A percentile compares a stretch with the other conserved stretches of the same genome.
Evolutionary conservation across 2,329 filamentous ascomycete species (phyloP).

Genomic region (Penicillium sp.): DNA sequence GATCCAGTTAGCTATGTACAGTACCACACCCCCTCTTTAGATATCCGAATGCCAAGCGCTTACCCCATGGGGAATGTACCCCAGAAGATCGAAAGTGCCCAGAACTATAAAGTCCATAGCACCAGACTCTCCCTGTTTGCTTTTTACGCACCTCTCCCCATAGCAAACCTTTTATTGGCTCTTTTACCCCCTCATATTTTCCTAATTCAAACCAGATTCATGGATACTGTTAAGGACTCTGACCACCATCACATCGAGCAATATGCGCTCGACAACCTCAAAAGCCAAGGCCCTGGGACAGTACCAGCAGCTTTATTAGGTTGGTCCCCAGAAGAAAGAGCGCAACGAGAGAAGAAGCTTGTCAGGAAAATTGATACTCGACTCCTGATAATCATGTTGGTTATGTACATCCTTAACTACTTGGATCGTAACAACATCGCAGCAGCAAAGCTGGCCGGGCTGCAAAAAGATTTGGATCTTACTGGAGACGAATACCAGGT

Average conservation of each 20-base stretch:
- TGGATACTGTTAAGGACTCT: neutral
- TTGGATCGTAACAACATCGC: constrained; percentile 12
- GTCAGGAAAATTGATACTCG: constrained; percentile 3
- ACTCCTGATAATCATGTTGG: neutral
- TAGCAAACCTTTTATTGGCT: neutral
- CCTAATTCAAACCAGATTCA: neutral
- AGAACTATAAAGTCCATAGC: neutral
- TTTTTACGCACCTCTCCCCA: neutral
- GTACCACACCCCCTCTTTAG: too few relatives aligned
- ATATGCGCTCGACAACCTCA: neutral
- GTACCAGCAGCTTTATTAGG: neutral
- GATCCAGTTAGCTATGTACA: too few relatives aligned
- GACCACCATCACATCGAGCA: neutral
- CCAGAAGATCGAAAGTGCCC: neutral
- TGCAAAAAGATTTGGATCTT: constrained; percentile 5
- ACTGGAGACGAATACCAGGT: constrained; percentile 4
- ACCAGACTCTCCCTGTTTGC: neutral
- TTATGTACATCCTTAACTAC: constrained; percentile 13
- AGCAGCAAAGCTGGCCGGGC: neutral
- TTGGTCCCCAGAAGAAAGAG: neutral
- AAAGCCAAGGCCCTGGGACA: neutral
- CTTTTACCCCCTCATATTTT: neutral
- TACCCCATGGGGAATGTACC: neutral
- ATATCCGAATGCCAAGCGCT: neutral
- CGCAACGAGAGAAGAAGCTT: neutral